Base-by-base conservation (phyloP, 2,329 filamentous ascomycete species). In the Stemphylium vesicarium region DNA sequence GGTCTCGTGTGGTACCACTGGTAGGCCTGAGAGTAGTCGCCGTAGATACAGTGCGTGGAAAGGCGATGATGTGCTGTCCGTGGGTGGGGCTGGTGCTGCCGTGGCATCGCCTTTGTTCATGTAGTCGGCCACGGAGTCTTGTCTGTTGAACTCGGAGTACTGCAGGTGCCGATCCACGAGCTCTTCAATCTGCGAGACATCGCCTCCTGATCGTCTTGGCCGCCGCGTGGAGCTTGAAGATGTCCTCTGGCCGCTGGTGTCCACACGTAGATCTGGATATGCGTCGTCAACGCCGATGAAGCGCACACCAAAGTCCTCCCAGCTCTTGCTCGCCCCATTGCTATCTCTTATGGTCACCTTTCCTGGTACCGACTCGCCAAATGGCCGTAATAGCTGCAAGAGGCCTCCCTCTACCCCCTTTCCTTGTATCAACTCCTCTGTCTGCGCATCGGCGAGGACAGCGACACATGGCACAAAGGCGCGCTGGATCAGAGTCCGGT, bases 261-360 rank as follows among this genome's bases (percentile, higher is more conserved):
- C 64, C 22, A 64, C 53, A 12, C 66, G 65, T 15, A 77, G 72
- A 39, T 78, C 79, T 47, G 77, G 69, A 38, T 81, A 70, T 24
- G 79, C 79, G 66, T 82, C 79, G 53, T 86, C 87, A 50, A 96
- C 85, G 54, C 86, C 84, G 4, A 89, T 87, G 73, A 99, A 97
- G 50, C 92, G 88, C 53, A 99, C 84, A 1, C 91, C 89, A 75
- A 92, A 99, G 73, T 98, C 92, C 50, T 97, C 94, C 79, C 90
- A 94, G 35, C 86, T 85, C 70, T 87, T 87, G 71, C 92, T 93
- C 38, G 88, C 85, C 8, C 95, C 94, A 64, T 91, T 87, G 71
- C 93, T 97, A 76, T 99, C 95, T 66, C 95, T 83, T 50, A 98
- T 88, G 3, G 90, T 90, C 46, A 99, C 89, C 70, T 95, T 96